Base-by-base conservation (phyloP, 305 asterid genomes). In the Lippia alba region DNA sequence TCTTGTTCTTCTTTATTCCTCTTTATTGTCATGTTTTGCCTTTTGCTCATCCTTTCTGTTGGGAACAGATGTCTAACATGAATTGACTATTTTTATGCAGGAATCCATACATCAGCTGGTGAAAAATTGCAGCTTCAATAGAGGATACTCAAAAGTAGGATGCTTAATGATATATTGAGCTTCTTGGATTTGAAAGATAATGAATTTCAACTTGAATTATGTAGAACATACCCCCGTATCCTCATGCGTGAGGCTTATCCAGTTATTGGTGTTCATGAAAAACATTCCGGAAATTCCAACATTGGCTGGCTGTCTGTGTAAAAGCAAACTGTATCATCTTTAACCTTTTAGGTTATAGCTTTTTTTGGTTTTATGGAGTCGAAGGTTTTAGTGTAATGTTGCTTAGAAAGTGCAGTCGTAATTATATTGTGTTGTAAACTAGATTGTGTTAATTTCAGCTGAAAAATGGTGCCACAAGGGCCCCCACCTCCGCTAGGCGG, bases 401-500 rank as follows among this genome's bases (percentile, higher is more conserved):
- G 12, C 51, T 66, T 33, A 62, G 69, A 66, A 60, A 34, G 45
- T 65, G 70, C 61, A 64, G 40, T 61, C 32, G 30, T 50, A 51
- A 61, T 74, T 75, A 54, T 55, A 56, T 15, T 45, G 69, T 61
- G 65, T 75, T 57, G 73, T 78, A 74, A 61, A 61, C 12, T 59
- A 53, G 59, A 39, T 33, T n/a, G 54, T 54, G 54, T 67, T 46
- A 61, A 6, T 72, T 72, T 62, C 56, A n/a, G 62, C 39, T 44
- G 12, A 56, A 70, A 66, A 51, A 89, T 89, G 94, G 85, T 87
- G 72, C 91, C 90, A 41, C 85, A 83, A 72, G 97, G 93, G 64
- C 84, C 90, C 61, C 83, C 93, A 12, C 65, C 83, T 48, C 93
- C 93, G 0, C 87, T 79, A 33, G 86, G 91, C 58, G 86, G 86